These are phyloP conservation scores for Stentor coeruleus DNA, from an alignment of 73 alveolate genomes.

Conservation along the genomic window DNA sequence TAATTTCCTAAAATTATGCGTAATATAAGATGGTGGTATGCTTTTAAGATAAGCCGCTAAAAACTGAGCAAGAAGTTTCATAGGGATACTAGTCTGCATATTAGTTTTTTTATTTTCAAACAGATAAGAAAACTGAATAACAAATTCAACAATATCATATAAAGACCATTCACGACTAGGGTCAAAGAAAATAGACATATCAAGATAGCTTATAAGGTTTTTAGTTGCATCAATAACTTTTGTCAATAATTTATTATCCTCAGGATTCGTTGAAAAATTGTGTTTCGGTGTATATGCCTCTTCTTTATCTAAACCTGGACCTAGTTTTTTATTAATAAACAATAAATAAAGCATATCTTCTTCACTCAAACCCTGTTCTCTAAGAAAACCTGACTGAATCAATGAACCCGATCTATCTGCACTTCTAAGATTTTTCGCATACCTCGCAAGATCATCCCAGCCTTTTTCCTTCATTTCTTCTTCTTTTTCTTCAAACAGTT, in stretches of 20 bases:
- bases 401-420: not conserved
- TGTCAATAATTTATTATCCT: not conserved
- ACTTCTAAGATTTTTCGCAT: not conserved
- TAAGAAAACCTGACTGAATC: not conserved
- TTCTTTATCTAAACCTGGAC: conserved; percentile 3
- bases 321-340: conserved; percentile 7
- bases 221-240: conserved; percentile 17
- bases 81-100: not conserved
- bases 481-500: not conserved
- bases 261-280: not conserved
- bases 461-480: not conserved
- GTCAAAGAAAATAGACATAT: conserved; percentile 24
- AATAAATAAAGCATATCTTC: not conserved
- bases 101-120: conserved; percentile 17
- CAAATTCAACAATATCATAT: conserved; percentile 2
- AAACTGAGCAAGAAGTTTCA: conserved; percentile 12
- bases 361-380: not conserved
- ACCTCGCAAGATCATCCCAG: conserved; percentile 12
- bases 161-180: conserved; percentile 17
- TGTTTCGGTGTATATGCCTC: conserved; percentile 2
- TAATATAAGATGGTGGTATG: not conserved
- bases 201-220: conserved; percentile 2
- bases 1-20: not conserved
- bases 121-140: conserved; percentile 23
- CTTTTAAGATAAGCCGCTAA: not conserved